Conservation (phyloP, 495 filamentous ascomycete species). For the Penicillium flavigenum region DNA sequence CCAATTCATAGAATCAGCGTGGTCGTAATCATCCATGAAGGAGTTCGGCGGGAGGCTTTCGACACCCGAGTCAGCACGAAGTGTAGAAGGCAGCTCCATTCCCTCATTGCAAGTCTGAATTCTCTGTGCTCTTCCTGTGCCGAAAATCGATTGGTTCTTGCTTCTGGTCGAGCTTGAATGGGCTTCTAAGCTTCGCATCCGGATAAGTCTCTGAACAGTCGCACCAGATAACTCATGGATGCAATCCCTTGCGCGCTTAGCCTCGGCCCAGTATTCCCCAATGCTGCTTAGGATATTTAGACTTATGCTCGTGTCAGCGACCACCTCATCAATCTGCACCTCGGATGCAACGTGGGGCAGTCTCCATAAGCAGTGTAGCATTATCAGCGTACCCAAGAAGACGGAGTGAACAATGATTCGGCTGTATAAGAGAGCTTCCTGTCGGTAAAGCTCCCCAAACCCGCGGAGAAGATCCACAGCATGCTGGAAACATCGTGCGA, state of each 20-base stretch:
- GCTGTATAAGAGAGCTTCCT: constrained; percentile 39
- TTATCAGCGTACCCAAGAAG: constrained; percentile 41
- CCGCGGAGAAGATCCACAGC: constrained; percentile 35
- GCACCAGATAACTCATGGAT: constrained; percentile 41
- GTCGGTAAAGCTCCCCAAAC: constrained; percentile 37
- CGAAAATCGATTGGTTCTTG: neutral
- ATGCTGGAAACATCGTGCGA: constrained; percentile 39
- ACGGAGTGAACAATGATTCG: constrained; percentile 44
- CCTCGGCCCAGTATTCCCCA: constrained; percentile 48
- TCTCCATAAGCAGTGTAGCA: constrained; percentile 45
- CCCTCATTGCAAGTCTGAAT: neutral
- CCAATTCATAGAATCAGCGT: constrained; percentile 23
- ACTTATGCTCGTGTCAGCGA: constrained; percentile 36
- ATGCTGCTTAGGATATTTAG: constrained; percentile 47
- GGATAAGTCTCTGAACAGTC: constrained; percentile 40
- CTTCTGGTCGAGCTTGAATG: neutral
- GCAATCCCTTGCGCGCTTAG: constrained; percentile 44
- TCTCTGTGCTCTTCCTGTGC: neutral
- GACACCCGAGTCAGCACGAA: neutral
- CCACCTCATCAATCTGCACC: constrained; percentile 40
- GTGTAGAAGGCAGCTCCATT: neutral
- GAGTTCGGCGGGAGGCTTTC: constrained; percentile 1
- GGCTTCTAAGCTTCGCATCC: constrained; percentile 22
- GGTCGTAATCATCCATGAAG: constrained; percentile 15
- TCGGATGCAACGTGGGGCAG: constrained; percentile 34